Base-by-base conservation (phyloP, 2,329 filamentous ascomycete genomes). In the Aspergillus pseudotamarii region DNA sequence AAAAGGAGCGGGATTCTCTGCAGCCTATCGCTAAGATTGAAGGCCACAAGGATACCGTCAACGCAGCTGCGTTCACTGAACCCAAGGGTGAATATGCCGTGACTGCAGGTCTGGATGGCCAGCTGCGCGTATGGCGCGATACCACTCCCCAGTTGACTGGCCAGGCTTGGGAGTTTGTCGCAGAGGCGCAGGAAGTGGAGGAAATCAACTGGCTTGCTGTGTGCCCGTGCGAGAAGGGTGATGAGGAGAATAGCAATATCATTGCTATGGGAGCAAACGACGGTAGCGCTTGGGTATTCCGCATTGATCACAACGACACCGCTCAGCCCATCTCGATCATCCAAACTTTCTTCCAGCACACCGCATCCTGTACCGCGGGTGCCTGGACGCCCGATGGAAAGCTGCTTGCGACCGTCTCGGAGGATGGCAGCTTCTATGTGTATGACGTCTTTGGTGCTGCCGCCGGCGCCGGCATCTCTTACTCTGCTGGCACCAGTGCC, bases 201-300 rank as follows among this genome's bases (percentile, higher is more conserved):
- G 94, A 98, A 79, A 90, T 99, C 73, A 96, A 95, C 82, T 99
- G 94, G 94, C 79, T 98, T 38, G 80, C 84, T 1, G 80, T 93
- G 0, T 96, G 92, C 75, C 93, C 94, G 84, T 89, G 65, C 78
- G 88, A 14, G 48, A 65, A 71, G 46, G 75, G 72, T 1, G 71
- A 73, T 5, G 76, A 79, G 41, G 81, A 83, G 6, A 88, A 92
- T 75, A 87, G 90, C 64, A 96, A 97, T 80, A 89, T 92, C 10
- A 76, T 99, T 66, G 95, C 95, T 0, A 82, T 99, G 9, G 95
- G 95, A 62, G 93, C 93, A 38, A 91, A 86, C 41, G 94, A 99
- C 75, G 95, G 95, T 60, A 94, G 90, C 58, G 93, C 97, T 48
- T 99, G 95, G 95, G 91, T 99, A 11, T 97, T 97, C 81, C 89